These are phyloP conservation scores for Peronospora belbahrii DNA, from an alignment of 352 stramenopile genomes.

Conservation along the genomic window DNA sequence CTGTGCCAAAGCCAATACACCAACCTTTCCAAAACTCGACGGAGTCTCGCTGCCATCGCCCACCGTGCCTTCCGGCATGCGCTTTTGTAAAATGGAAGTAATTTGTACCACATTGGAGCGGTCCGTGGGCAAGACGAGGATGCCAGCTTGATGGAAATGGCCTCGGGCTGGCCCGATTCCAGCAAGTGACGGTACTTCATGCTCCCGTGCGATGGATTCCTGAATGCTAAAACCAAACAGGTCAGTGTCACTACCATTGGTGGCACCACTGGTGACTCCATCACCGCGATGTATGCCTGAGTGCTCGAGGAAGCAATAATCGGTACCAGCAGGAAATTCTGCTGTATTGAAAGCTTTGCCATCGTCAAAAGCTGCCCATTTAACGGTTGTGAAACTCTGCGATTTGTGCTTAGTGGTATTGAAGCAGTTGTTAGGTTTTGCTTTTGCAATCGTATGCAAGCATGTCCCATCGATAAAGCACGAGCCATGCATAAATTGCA, in stretches of 20 bases:
- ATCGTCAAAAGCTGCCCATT: constrained; percentile 68
- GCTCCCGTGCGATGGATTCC: constrained; percentile 52
- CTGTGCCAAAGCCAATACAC: constrained; percentile 16
- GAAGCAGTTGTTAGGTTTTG: constrained; percentile 1
- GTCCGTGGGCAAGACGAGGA: constrained; percentile 56
- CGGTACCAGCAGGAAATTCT: constrained; percentile 30
- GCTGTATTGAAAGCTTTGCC: constrained; percentile 24
- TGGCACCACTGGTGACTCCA: background rate
- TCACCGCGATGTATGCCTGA: constrained; percentile 34
- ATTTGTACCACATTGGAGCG: constrained; percentile 54
- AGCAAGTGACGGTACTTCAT: constrained; percentile 50
- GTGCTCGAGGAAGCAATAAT: constrained; percentile 81
- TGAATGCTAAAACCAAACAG: constrained; percentile 60
- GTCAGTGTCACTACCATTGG: constrained; percentile 9
- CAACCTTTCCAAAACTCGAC: constrained; percentile 8
- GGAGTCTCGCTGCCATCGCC: constrained; percentile 16
- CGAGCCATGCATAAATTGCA: constrained; percentile 53
- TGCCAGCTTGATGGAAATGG: constrained; percentile 50
- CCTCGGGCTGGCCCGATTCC: constrained; percentile 47
- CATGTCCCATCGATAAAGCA: constrained; percentile 56
- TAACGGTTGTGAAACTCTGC: constrained; percentile 57
- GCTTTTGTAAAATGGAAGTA: constrained; percentile 56
- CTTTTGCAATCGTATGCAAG: constrained; percentile 39
- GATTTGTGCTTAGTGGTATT: constrained; percentile 13
- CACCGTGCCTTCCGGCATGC: constrained; percentile 20